Percentiles rank a stretch among this genome's conserved stretches.
Evolutionary conservation across 306 rosid genomes (phyloP).

Genomic region (Casuarina equisetifolia): DNA sequence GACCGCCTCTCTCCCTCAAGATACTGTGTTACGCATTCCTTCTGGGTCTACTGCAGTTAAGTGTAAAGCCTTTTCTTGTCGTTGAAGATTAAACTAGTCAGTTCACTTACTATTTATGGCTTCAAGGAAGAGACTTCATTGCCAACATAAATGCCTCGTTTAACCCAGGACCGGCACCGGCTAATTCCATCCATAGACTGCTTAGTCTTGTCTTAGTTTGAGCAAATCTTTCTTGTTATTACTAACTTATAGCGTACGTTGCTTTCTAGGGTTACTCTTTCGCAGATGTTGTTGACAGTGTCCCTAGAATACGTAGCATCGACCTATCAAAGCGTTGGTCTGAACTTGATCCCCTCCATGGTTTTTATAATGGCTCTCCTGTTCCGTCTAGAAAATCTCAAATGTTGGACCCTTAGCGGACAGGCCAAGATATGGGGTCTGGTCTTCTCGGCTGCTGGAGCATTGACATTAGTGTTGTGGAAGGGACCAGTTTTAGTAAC

Average conservation of each 20-base stretch:
- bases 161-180: no score
- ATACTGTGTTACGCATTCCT: slow-evolving; percentile 15
- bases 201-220: background rate
- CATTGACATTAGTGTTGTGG: background rate
- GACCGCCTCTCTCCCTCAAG: slow-evolving; percentile 17
- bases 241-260: no score
- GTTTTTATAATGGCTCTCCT: slow-evolving; percentile 18
- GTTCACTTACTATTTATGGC: background rate
- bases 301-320: slow-evolving; percentile 1
- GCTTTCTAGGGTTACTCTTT: slow-evolving; percentile 5
- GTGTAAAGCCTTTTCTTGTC: background rate
- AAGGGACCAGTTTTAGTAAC: slow-evolving; percentile 8
- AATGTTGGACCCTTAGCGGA: slow-evolving; percentile 1
- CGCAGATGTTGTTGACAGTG: slow-evolving; percentile 1
- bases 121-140: no score
- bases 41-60: slow-evolving; percentile 6
- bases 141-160: no score
- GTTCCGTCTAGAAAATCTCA: slow-evolving; percentile 5
- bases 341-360: slow-evolving; percentile 12
- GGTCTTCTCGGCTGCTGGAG: background rate
- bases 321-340: slow-evolving; percentile 6
- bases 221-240: background rate
- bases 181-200: no score
- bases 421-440: slow-evolving; percentile 12
- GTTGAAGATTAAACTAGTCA: background rate